phyloP scores from a whole-genome alignment of 768 basidiomycete genomes.

The Lepiota subincarnata region DNA sequence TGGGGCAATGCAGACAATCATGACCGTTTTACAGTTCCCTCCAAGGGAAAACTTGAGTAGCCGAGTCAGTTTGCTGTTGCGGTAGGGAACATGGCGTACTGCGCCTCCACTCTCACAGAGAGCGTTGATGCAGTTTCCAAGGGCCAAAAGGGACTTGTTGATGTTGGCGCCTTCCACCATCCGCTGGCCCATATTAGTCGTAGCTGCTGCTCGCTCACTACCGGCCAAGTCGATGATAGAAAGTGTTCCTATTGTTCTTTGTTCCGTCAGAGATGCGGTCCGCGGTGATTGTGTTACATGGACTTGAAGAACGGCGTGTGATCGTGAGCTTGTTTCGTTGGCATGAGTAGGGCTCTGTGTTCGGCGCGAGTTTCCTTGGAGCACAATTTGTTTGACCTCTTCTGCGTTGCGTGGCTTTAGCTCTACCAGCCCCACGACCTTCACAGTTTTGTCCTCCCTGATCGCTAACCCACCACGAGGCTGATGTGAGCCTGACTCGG shows the following conservation, averaged over 20 bases:
- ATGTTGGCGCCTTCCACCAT: conserved; percentile 99
- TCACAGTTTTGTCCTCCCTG: conserved; percentile 91
- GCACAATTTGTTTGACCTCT: conserved; percentile 92
- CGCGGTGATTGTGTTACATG: conserved; percentile 86
- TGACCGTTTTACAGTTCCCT: conserved; percentile 98
- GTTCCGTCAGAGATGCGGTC: conserved; percentile 79
- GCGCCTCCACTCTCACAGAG: conserved; percentile 92
- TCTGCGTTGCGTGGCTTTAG: conserved; percentile 78
- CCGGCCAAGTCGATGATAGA: conserved; percentile 99
- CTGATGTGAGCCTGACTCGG: conserved; percentile 57
- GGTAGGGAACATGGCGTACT: conserved; percentile 88
- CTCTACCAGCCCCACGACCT: conserved; percentile 82
- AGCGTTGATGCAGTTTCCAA: conserved; percentile 98
- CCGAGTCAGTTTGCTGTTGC: conserved; percentile 97
- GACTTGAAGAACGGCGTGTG: conserved; percentile 96
- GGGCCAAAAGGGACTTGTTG: conserved; percentile 95
- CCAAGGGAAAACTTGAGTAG: conserved; percentile 96
- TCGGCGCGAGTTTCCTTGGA: conserved; percentile 81
- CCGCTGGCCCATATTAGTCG: conserved; percentile 94
- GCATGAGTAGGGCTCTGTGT: conserved; percentile 95
- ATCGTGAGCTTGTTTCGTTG: conserved; percentile 94
- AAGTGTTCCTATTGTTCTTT: conserved; percentile 82
- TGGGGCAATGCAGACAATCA: conserved; percentile 97
- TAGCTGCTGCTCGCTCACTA: conserved; percentile 94
- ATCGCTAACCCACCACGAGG: conserved; percentile 88